phyloP scores from a whole-genome alignment of 208 protist genomes.

The Porcisia hertigi region DNA sequence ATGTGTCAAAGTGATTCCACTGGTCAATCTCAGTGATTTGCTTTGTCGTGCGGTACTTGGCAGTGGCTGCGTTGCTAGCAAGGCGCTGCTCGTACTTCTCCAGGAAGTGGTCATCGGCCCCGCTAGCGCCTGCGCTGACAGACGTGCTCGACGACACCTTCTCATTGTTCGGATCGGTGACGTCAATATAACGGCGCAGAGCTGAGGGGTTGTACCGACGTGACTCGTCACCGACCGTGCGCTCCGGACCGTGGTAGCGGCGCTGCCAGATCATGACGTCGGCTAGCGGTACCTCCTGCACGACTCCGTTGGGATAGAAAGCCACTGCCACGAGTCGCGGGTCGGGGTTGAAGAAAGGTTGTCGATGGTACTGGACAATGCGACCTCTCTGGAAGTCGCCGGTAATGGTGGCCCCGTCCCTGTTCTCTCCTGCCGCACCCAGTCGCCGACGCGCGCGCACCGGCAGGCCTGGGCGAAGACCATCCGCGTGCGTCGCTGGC shows the following conservation, averaged over 20 bases:
- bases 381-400: slow-evolving; percentile 72
- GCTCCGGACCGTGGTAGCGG: slow-evolving; percentile 81
- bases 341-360: slow-evolving; percentile 90
- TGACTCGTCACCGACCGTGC: slow-evolving; percentile 76
- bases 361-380: slow-evolving; percentile 65
- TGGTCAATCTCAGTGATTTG: slow-evolving; percentile 88
- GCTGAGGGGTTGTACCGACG: slow-evolving; percentile 63
- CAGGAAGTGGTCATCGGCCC: slow-evolving; percentile 73
- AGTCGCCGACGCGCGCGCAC: slow-evolving; percentile 72
- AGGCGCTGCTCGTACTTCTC: slow-evolving; percentile 78
- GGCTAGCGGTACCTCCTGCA: slow-evolving; percentile 66
- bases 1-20: slow-evolving; percentile 73
- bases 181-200: slow-evolving; percentile 82
- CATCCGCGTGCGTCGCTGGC: slow-evolving; percentile 86
- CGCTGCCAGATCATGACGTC: slow-evolving; percentile 88
- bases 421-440: neutral
- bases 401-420: slow-evolving; percentile 14
- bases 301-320: slow-evolving; percentile 60
- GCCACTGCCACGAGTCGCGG: slow-evolving; percentile 73
- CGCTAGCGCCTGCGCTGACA: neutral
- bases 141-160: slow-evolving; percentile 18
- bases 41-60: slow-evolving; percentile 74
- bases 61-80: slow-evolving; percentile 6
- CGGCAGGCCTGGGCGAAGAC: slow-evolving; percentile 61
- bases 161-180: slow-evolving; percentile 75